Conservation (phyloP, 73 alveolate species). For the Tetrahymena malaccensis region DNA sequence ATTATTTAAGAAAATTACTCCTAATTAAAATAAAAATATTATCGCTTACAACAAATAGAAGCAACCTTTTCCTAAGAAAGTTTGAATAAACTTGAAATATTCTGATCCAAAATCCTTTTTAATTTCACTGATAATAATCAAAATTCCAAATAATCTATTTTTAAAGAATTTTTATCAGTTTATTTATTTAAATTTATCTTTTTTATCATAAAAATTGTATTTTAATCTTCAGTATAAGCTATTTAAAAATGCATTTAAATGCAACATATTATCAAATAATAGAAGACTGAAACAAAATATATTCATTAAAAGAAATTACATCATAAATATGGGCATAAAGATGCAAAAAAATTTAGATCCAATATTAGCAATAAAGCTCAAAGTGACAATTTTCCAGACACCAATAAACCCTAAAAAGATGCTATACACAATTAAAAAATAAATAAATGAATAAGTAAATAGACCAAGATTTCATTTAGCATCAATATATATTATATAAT, state of each 20-base stretch:
- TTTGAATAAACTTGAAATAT: not conserved
- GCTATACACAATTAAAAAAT: not conserved
- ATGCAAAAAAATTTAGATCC: not conserved
- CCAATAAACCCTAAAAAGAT: not conserved
- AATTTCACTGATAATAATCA: not conserved
- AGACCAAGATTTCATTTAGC: not conserved
- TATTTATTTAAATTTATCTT: too few relatives aligned
- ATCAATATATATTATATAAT: not conserved
- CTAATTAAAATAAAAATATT: not conserved
- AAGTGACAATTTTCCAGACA: not conserved
- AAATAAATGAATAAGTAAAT: not conserved
- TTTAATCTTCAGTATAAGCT: too few relatives aligned
- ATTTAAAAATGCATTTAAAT: too few relatives aligned
- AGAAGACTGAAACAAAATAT: too few relatives aligned
- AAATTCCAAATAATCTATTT: not conserved
- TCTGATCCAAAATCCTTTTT: not conserved
- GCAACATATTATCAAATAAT: too few relatives aligned
- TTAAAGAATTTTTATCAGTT: not conserved
- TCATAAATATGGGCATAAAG: not conserved
- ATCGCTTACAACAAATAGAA: not conserved
- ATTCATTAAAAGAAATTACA: not conserved
- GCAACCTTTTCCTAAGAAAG: not conserved
- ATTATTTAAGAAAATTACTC: not conserved
- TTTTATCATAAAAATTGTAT: too few relatives aligned
- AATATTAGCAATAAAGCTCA: not conserved